Percentiles rank a stretch among this genome's conserved stretches.
Conservation (phyloP, 2,329 filamentous ascomycete species). For the Fusarium pseudonygamai region DNA sequence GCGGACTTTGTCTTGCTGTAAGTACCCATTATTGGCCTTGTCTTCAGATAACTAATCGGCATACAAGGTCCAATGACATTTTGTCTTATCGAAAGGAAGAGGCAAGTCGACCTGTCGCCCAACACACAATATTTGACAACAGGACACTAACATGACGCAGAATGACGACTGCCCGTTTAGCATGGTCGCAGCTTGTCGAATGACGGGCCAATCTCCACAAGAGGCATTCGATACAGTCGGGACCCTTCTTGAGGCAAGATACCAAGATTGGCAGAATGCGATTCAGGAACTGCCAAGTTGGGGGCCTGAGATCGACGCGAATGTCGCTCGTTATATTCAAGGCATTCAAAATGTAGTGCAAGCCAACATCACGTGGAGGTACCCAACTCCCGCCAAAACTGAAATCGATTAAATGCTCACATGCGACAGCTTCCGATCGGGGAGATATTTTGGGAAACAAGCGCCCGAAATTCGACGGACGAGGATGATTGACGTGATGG, state of each 20-base stretch:
- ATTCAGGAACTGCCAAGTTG: conserved; percentile 3
- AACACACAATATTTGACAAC: too few species aligned
- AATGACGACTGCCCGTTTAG: conserved; percentile 14
- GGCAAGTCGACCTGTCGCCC: not conserved
- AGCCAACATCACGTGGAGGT: conserved; percentile 24
- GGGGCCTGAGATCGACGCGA: not conserved
- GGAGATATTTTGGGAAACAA: conserved; percentile 17
- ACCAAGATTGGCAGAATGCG: not conserved
- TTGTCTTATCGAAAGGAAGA: conserved; percentile 15
- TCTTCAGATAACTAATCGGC: rapidly evolving
- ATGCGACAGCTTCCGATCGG: conserved; percentile 12
- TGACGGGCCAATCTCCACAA: conserved; percentile 5
- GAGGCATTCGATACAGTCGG: conserved; percentile 7
- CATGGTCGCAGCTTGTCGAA: conserved; percentile 19
- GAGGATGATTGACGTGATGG: conserved; percentile 9
- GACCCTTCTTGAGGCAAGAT: not conserved
- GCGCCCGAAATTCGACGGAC: conserved; percentile 11
- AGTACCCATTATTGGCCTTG: rapidly evolving
- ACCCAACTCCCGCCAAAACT: rapidly evolving
- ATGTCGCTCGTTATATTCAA: conserved; percentile 1
- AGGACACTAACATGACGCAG: not conserved
- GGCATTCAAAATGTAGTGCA: conserved; percentile 20
- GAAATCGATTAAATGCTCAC: not conserved
- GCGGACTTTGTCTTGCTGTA: conserved; percentile 11
- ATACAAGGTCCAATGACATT: not conserved